These are phyloP conservation scores for Hymenoscyphus repandus DNA, from an alignment of 2,329 filamentous ascomycete genomes.

Conservation along the genomic window DNA sequence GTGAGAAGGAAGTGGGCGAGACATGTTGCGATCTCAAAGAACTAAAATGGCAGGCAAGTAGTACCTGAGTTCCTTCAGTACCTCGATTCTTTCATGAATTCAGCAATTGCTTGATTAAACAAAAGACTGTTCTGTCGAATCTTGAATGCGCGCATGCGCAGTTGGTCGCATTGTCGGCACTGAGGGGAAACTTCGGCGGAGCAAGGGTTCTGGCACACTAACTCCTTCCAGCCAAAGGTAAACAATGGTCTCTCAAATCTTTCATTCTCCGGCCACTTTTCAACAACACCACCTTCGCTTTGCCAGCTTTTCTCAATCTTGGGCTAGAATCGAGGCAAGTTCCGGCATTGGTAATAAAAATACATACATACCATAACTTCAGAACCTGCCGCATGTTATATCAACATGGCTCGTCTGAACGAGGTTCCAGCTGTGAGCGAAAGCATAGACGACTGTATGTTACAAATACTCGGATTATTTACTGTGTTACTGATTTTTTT, in stretches of 20 bases:
- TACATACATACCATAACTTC: constrained; percentile 1
- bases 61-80: too few species aligned
- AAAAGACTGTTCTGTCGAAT: neutral
- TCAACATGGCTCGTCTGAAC: constrained; percentile 72
- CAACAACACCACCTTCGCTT: constrained; percentile 1
- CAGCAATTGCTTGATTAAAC: too few species aligned
- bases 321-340: neutral
- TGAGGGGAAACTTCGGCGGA: neutral
- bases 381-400: constrained; percentile 24
- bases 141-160: neutral
- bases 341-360: neutral
- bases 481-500: constrained; percentile 4
- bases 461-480: constrained; percentile 1
- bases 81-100: too few species aligned
- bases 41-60: neutral
- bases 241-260: constrained; percentile 2
- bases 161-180: neutral
- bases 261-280: neutral
- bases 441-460: constrained; percentile 65
- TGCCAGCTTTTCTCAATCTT: constrained; percentile 2
- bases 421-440: constrained; percentile 65
- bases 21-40: constrained; percentile 37
- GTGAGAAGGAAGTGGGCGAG: constrained; percentile 57
- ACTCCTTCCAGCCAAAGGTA: constrained; percentile 5
- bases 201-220: neutral